A percentile compares a stretch with the other conserved stretches of the same genome.
These are phyloP conservation scores for Phytophthora pini DNA, from an alignment of 352 stramenopile species.

Conservation along the genomic window DNA sequence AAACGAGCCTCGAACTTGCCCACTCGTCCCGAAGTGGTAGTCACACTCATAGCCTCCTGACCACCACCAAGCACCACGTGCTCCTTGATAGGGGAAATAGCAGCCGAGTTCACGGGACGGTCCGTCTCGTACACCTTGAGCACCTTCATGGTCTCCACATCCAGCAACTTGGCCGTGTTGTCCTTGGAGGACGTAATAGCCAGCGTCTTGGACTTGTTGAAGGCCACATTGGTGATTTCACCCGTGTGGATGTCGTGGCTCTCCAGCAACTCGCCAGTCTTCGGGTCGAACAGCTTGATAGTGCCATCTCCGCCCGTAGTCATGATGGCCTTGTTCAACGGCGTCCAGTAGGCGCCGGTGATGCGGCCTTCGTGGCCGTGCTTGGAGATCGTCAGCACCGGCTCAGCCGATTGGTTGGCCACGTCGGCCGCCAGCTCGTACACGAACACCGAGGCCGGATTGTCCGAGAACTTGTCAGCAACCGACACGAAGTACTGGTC, in stretches of 20 bases:
- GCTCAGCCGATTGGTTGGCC: conserved; percentile 61
- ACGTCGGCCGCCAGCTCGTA: conserved; percentile 81
- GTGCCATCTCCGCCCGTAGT: conserved; percentile 84
- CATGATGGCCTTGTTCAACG: conserved; percentile 88
- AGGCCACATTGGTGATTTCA: conserved; percentile 96
- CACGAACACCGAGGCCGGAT: conserved; percentile 77
- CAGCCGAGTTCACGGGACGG: conserved; percentile 97
- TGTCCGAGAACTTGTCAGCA: conserved; percentile 86
- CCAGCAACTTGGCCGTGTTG: conserved; percentile 97
- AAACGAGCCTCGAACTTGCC: conserved; percentile 97
- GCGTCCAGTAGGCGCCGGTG: conserved; percentile 87
- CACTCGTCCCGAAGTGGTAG: conserved; percentile 93
- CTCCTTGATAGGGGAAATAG: conserved; percentile 97
- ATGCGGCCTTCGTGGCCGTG: conserved; percentile 83
- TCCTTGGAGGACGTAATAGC: conserved; percentile 98
- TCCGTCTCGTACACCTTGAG: conserved; percentile 99
- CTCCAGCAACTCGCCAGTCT: conserved; percentile 68
- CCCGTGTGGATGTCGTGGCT: conserved; percentile 94
- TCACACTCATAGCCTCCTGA: conserved; percentile 99
- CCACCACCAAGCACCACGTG: conserved; percentile 97
- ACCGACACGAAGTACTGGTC: conserved; percentile 88
- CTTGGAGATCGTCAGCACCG: conserved; percentile 78
- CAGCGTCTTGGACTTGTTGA: conserved; percentile 97
- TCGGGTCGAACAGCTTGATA: conserved; percentile 84
- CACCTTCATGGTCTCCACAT: conserved; percentile 95